Evolutionary conservation across 2,329 filamentous ascomycete genomes (phyloP), one percentile per base, ranked within the genome.

Genomic region (Colletotrichum simmondsii): DNA sequence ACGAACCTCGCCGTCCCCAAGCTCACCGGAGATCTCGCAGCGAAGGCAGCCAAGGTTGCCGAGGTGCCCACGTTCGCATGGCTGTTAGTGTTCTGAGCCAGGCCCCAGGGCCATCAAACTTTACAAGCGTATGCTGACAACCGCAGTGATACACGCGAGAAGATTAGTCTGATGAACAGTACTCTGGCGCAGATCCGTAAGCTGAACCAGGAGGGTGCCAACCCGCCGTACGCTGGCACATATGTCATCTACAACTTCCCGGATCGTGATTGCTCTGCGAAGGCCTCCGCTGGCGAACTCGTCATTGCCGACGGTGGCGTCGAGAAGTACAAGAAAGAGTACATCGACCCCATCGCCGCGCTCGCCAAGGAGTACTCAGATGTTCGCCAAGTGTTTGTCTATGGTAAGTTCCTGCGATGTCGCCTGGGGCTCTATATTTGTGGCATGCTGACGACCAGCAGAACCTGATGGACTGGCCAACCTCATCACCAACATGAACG

Each of bases 1-100:
- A 80, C 84, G 49, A 83, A 78, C 49, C 79, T 83, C 2, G 89
- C 89, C 3, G 85, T 91, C 46, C 89, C 90, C 4, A 87, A 88
- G 3, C 80, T 90, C 71, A 83, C 84, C 11, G 81, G 85, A 6
- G 81, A 86, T 16, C 80, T 87, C 60, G 83, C 82, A 24, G 83
- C 83, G 6, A 83, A 81, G 68, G 77, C 79, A 8, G 76, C 77
- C 42, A 77, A 77, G 30, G 77, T 80, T 35, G 78, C 77, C 8
- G 77, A 77, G 37, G 77, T 81, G 5, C 77, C 80, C n/a, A 79
- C 78, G 3, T 79, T 79, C 62, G 80, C 77, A 54, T 79, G 75
- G 77, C 78, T 76, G 77, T 81, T 42, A 77, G 74, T 62, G 59
- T 28, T 16, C 12, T 3, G 4, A 35, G 32, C 16, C 37, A 7